These are phyloP conservation scores for Panaeolus cyanescens DNA, from an alignment of 768 basidiomycete species.

Conservation along the genomic window DNA sequence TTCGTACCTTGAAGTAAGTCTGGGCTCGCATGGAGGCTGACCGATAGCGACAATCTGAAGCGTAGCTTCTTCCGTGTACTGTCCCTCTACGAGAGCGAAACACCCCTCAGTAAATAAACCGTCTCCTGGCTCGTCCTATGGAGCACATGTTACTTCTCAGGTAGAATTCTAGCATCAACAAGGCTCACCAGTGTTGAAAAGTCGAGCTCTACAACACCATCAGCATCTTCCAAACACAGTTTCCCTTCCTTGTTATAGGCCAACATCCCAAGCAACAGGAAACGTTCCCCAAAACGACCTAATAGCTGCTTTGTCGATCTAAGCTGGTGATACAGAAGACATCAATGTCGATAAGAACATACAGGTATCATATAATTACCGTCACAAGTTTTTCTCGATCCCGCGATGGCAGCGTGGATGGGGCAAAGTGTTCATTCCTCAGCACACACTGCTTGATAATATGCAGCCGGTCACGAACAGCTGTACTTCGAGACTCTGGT, in stretches of 20 bases:
- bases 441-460: constrained; percentile 93
- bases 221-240: constrained; percentile 89
- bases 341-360: neutral
- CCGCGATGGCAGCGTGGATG: constrained; percentile 88
- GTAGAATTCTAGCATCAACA: neutral
- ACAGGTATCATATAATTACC: constrained; percentile 40
- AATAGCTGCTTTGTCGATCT: constrained; percentile 96
- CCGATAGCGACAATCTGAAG: constrained; percentile 92
- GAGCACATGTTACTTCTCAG: neutral
- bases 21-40: constrained; percentile 93
- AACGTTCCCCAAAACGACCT: constrained; percentile 86
- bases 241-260: constrained; percentile 87
- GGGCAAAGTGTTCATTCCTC: constrained; percentile 96
- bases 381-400: constrained; percentile 89
- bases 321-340: constrained; percentile 47
- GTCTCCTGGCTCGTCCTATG: constrained; percentile 85
- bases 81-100: constrained; percentile 93
- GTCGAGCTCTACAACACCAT: constrained; percentile 88
- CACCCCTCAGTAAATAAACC: constrained; percentile 97
- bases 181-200: constrained; percentile 77
- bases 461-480: constrained; percentile 82
- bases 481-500: constrained; percentile 77
- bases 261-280: constrained; percentile 93
- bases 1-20: constrained; percentile 77
- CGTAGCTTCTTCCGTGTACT: constrained; percentile 90